Conservation (phyloP, 495 filamentous ascomycete genomes). For the Neurospora africana region DNA sequence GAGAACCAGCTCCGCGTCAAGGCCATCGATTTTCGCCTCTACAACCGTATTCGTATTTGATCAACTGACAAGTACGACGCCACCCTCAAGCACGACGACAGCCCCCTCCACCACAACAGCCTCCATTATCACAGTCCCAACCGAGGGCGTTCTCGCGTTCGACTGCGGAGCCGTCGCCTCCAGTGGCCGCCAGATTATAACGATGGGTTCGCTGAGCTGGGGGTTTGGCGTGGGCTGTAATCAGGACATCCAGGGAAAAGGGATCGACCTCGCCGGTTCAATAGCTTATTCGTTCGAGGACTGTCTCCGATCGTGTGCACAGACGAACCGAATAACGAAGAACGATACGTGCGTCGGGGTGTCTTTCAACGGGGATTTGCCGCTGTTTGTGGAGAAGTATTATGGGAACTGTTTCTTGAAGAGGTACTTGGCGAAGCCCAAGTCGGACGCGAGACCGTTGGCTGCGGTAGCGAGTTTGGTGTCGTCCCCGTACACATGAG, state of each 20-base stretch:
- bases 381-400: not conserved
- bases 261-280: constrained; percentile 5
- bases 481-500: not conserved
- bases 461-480: not conserved
- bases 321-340: constrained; percentile 4
- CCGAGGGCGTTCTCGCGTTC: constrained; percentile 6
- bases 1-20: not conserved
- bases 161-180: constrained; percentile 1
- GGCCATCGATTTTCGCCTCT: not conserved
- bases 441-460: not conserved
- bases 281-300: constrained; percentile 9
- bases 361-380: constrained; percentile 2
- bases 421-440: not conserved
- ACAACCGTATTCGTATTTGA: not conserved
- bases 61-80: not conserved
- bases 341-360: constrained; percentile 13
- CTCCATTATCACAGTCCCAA: constrained; percentile 2
- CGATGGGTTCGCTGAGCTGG: constrained; percentile 1
- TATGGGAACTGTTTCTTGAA: not conserved
- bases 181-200: constrained; percentile 1
- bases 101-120: not conserved
- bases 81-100: not conserved
- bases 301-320: constrained; percentile 7
- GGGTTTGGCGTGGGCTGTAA: constrained; percentile 8
- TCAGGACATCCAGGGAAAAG: not conserved